Evolutionary conservation across 2,329 filamentous ascomycete genomes (phyloP).

Genomic region (Paraphoma sp.): DNA sequence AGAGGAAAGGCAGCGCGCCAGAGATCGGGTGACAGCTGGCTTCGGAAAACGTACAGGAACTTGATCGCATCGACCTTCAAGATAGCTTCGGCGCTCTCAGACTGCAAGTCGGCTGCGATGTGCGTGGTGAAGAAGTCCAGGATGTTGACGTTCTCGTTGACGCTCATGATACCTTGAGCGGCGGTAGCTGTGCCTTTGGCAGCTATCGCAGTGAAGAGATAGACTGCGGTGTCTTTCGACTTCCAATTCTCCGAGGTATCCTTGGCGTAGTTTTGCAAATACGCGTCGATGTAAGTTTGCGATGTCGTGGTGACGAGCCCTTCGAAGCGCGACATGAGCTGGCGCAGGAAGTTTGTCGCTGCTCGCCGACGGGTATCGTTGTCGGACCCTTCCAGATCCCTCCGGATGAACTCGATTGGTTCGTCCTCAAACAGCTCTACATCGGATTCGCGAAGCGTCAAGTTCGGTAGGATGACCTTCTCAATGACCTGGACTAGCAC

Average conservation of each 20-base stretch:
- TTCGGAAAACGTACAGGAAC: conserved; percentile 95
- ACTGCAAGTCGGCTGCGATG: conserved; percentile 85
- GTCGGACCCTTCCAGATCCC: conserved; percentile 94
- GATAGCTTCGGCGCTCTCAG: conserved; percentile 77
- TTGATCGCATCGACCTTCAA: conserved; percentile 98
- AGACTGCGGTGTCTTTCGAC: conserved; percentile 97
- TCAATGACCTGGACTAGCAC: conserved; percentile 88
- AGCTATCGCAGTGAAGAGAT: conserved; percentile 92
- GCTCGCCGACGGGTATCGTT: conserved; percentile 91
- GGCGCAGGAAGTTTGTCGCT: conserved; percentile 91
- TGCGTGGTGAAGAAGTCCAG: conserved; percentile 95
- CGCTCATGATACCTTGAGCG: conserved; percentile 86
- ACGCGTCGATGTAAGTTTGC: conserved; percentile 84
- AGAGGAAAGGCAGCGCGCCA: conserved; percentile 91
- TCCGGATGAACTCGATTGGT: conserved; percentile 95
- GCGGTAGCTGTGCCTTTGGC: conserved; percentile 89
- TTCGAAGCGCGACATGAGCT: conserved; percentile 89
- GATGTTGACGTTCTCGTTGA: conserved; percentile 82
- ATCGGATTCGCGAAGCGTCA: conserved; percentile 89
- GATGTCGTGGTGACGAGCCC: conserved; percentile 84
- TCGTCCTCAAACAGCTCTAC: conserved; percentile 97
- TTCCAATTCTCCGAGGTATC: conserved; percentile 79
- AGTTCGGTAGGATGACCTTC: conserved; percentile 93
- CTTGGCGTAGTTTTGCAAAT: conserved; percentile 76
- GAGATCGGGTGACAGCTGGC: conserved; percentile 87